Evolutionary conservation across 345 rosid species (phyloP).

Genomic region (Pseudoturritis turrita): DNA sequence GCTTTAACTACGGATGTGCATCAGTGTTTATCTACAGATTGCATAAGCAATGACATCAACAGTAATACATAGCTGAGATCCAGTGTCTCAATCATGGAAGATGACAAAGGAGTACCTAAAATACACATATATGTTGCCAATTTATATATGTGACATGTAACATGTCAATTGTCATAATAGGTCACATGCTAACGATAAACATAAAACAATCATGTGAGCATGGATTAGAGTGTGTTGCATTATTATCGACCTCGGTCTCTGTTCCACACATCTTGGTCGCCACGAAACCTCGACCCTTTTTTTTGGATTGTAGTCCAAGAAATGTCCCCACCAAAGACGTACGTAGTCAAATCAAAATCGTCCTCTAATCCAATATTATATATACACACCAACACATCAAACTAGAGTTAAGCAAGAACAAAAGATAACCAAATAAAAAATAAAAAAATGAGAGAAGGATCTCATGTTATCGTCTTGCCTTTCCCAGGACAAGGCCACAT

Average conservation of each 20-base stretch:
- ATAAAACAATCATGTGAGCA: background rate
- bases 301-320: conserved; percentile 7
- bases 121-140: background rate
- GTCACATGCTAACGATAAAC: conserved; percentile 8
- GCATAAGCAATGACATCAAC: conserved; percentile 28
- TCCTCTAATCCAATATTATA: background rate
- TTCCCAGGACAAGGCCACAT: conserved; percentile 54
- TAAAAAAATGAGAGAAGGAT: conserved; percentile 3
- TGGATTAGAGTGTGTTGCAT: conserved; percentile 5
- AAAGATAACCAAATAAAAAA: background rate
- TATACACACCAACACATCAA: background rate
- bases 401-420: background rate
- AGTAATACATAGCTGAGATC: background rate
- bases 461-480: conserved; percentile 36
- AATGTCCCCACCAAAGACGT: background rate
- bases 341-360: conserved; percentile 16
- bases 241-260: conserved; percentile 17
- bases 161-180: background rate
- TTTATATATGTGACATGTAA: background rate
- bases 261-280: conserved; percentile 29
- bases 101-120: conserved; percentile 1
- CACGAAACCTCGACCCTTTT: conserved; percentile 2
- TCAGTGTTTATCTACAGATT: background rate
- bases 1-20: background rate
- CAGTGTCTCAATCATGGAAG: conserved; percentile 6